Percentiles rank a stretch among this genome's conserved stretches.
Conservation (phyloP, 1,284 basidiomycete genomes). For the Kwoniella shivajii region DNA sequence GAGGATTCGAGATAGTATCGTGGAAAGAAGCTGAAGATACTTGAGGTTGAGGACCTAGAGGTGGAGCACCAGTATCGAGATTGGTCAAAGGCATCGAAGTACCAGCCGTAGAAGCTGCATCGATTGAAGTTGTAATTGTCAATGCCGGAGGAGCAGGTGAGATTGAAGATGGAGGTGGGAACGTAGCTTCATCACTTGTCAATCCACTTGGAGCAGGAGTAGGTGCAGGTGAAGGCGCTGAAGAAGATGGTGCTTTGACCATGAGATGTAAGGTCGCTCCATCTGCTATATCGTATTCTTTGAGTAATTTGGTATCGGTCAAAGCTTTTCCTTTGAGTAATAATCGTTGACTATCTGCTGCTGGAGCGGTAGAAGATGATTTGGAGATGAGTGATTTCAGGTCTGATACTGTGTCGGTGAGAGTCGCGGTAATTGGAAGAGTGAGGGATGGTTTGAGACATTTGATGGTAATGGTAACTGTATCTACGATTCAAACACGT, state of each 20-base stretch:
- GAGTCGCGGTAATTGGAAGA: conserved; percentile 67
- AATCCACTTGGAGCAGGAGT: conserved; percentile 13
- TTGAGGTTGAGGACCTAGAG: conserved; percentile 38
- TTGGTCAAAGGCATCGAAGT: conserved; percentile 30
- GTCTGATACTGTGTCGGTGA: conserved; percentile 73
- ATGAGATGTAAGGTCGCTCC: conserved; percentile 80
- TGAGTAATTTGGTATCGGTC: conserved; percentile 78
- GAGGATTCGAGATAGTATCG: conserved; percentile 66
- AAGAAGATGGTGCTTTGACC: conserved; percentile 59
- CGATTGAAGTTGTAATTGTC: conserved; percentile 52
- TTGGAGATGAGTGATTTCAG: conserved; percentile 73
- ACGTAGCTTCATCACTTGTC: conserved; percentile 21
- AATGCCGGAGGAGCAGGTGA: conserved; percentile 47
- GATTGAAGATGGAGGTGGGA: conserved; percentile 19
- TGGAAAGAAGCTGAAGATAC: conserved; percentile 61
- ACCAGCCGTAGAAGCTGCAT: conserved; percentile 51
- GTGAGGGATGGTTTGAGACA: conserved; percentile 81
- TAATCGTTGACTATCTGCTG: conserved; percentile 76
- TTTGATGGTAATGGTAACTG: conserved; percentile 68
- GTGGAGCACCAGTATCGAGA: conserved; percentile 34
- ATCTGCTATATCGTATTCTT: conserved; percentile 80
- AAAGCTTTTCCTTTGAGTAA: conserved; percentile 90
- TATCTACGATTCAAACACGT: not conserved
- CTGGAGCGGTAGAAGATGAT: conserved; percentile 60
- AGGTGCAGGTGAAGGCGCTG: conserved; percentile 7